These are phyloP conservation scores for Ochetophila trinervis DNA, from an alignment of 306 rosid genomes.

Conservation along the genomic window DNA sequence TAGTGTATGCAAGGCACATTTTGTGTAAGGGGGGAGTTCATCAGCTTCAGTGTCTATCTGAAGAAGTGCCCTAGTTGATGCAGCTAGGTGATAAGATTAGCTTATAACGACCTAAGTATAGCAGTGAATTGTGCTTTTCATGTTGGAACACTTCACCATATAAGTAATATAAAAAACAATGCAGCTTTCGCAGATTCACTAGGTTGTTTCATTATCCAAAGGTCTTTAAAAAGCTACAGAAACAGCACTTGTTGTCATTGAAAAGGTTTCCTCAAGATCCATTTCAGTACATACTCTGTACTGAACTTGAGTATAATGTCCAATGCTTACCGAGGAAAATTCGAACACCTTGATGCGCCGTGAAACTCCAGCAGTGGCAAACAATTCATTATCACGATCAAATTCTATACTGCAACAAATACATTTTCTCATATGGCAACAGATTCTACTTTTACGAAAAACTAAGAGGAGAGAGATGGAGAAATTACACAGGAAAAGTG, in stretches of 20 bases:
- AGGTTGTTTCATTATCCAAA: no score
- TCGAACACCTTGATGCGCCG: slow-evolving; percentile 89
- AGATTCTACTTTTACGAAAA: neutral
- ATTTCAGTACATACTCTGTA: neutral
- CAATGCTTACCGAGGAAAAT: slow-evolving; percentile 63
- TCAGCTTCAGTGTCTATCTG: no score
- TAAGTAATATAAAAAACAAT: no score
- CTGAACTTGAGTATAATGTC: neutral
- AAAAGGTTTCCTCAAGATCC: neutral
- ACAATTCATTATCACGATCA: slow-evolving; percentile 79
- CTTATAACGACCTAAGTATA: no score
- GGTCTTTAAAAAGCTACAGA: no score
- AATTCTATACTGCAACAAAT: slow-evolving; percentile 82
- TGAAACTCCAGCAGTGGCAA: slow-evolving; percentile 96
- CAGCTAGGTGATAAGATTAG: no score
- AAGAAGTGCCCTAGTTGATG: no score
- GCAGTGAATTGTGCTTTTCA: no score
- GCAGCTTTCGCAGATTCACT: no score
- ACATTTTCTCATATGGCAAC: slow-evolving; percentile 1
- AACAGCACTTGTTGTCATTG: neutral
- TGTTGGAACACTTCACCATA: no score
- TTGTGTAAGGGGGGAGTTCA: no score
- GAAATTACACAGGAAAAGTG: neutral
- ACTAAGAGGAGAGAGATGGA: no score
- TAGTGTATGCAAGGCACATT: neutral